phyloP scores from a whole-genome alignment of 1,139 yeast species.

The Yamadazyma mexicana region DNA sequence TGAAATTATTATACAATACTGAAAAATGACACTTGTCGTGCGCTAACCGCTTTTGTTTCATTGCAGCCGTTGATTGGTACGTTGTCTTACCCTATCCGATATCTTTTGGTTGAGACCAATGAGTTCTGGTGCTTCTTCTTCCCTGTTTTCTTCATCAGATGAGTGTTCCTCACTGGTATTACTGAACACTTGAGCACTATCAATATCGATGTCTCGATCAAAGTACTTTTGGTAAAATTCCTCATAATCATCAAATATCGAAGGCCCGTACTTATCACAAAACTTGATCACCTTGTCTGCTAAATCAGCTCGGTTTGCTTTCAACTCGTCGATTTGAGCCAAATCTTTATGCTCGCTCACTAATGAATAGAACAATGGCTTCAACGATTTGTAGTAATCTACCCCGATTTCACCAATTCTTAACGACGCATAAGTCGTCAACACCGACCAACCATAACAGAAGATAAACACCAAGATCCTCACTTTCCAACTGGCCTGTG shows the following conservation, averaged over 20 bases:
- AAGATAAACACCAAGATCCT: slow-evolving; percentile 23
- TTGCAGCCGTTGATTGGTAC: not conserved
- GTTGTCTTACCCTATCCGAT: slow-evolving; percentile 5
- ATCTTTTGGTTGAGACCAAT: slow-evolving; percentile 3
- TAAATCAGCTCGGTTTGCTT: slow-evolving; percentile 53
- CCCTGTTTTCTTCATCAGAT: slow-evolving; percentile 49
- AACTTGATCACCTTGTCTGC: slow-evolving; percentile 62
- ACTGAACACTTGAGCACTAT: slow-evolving; percentile 35
- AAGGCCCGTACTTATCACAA: slow-evolving; percentile 75
- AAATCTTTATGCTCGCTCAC: slow-evolving; percentile 41
- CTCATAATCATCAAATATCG: slow-evolving; percentile 66
- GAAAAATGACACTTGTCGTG: too few relatives aligned
- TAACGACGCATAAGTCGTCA: slow-evolving; percentile 45
- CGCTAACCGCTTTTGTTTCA: not conserved
- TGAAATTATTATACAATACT: too few relatives aligned
- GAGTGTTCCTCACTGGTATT: slow-evolving; percentile 18
- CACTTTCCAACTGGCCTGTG: slow-evolving; percentile 13
- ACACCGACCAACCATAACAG: slow-evolving; percentile 40
- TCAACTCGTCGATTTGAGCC: slow-evolving; percentile 50
- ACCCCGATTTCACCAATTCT: slow-evolving; percentile 45
- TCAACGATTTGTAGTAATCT: slow-evolving; percentile 39
- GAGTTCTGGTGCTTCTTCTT: slow-evolving; percentile 21
- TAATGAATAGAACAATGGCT: slow-evolving; percentile 38
- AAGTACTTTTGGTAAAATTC: slow-evolving; percentile 31
- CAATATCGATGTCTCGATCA: slow-evolving; percentile 9